Evolutionary conservation across 2,329 filamentous ascomycete species (phyloP).

Genomic region (Trichoderma sp.): DNA sequence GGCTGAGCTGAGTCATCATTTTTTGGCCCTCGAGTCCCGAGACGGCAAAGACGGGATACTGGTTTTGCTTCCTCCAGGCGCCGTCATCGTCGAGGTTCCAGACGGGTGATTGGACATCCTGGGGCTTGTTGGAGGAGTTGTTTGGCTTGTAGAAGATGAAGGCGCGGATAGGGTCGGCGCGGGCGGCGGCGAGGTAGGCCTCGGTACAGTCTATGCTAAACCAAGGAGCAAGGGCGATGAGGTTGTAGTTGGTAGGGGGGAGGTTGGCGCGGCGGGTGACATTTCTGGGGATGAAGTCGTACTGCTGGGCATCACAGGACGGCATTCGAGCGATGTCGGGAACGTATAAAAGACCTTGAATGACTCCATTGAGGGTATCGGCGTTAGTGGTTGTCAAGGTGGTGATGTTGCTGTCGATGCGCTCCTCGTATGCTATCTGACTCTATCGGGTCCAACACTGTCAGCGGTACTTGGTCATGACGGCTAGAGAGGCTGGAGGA

Average conservation of each 20-base stretch:
- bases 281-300: conserved; percentile 68
- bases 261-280: conserved; percentile 72
- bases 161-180: conserved; percentile 56
- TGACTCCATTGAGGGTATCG: conserved; percentile 55
- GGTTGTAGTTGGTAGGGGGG: conserved; percentile 64
- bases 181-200: conserved; percentile 66
- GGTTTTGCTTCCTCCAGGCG: conserved; percentile 68
- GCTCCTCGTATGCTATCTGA: conserved; percentile 53
- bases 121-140: conserved; percentile 59
- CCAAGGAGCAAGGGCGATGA: conserved; percentile 87
- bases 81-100: conserved; percentile 72
- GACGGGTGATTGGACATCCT: conserved; percentile 57
- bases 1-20: conserved; percentile 68
- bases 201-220: conserved; percentile 69
- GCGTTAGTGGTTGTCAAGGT: conserved; percentile 71
- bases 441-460: conserved; percentile 30
- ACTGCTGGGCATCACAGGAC: conserved; percentile 62
- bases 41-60: conserved; percentile 81
- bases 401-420: conserved; percentile 60
- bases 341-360: conserved; percentile 81
- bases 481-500: background rate
- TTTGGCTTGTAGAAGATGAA: conserved; percentile 64
- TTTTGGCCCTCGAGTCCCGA: conserved; percentile 63
- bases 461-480: conserved; percentile 23
- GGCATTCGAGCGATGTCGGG: conserved; percentile 62